Percentiles rank a stretch among this genome's conserved stretches.
Conservation (phyloP, 2,329 filamentous ascomycete genomes). For the Apiospora koreana region DNA sequence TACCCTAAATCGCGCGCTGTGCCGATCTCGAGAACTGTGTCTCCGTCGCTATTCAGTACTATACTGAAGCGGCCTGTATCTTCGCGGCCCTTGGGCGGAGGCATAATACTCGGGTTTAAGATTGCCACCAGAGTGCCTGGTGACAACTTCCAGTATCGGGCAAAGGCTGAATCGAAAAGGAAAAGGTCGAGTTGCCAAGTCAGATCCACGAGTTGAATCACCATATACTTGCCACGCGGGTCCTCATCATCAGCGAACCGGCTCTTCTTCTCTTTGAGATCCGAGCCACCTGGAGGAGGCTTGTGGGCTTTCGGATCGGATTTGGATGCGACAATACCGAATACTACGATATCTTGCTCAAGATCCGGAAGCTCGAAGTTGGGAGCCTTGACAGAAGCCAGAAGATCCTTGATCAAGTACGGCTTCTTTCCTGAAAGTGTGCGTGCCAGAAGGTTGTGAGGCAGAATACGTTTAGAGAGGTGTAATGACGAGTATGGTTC, state of each 20-base stretch:
- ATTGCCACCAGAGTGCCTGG: slow-evolving; percentile 91
- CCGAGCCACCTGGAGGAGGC: slow-evolving; percentile 36
- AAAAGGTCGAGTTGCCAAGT: slow-evolving; percentile 91
- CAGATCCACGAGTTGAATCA: slow-evolving; percentile 82
- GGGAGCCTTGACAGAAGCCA: slow-evolving; percentile 80
- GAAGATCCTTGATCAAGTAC: slow-evolving; percentile 76
- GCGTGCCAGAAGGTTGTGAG: slow-evolving; percentile 77
- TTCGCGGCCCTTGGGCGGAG: slow-evolving; percentile 72
- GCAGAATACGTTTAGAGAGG: slow-evolving; percentile 78
- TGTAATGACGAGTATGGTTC: slow-evolving; percentile 87
- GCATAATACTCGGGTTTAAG: slow-evolving; percentile 88
- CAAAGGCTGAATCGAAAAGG: slow-evolving; percentile 87
- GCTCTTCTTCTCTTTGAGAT: slow-evolving; percentile 43
- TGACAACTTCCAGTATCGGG: slow-evolving; percentile 90
- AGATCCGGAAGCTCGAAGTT: slow-evolving; percentile 79
- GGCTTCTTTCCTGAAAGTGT: slow-evolving; percentile 77
- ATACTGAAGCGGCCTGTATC: slow-evolving; percentile 86
- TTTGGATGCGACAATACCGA: slow-evolving; percentile 86
- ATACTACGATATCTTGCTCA: slow-evolving; percentile 86
- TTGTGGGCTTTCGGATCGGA: slow-evolving; percentile 72
- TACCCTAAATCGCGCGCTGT: slow-evolving; percentile 82
- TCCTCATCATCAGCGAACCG: slow-evolving; percentile 46
- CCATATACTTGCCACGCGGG: slow-evolving; percentile 83
- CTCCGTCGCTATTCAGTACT: slow-evolving; percentile 80
- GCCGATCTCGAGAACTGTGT: slow-evolving; percentile 89